Percentiles rank a stretch among this genome's conserved stretches.
These are phyloP conservation scores for Malus sylvestris DNA, from an alignment of 306 rosid genomes.

Conservation along the genomic window DNA sequence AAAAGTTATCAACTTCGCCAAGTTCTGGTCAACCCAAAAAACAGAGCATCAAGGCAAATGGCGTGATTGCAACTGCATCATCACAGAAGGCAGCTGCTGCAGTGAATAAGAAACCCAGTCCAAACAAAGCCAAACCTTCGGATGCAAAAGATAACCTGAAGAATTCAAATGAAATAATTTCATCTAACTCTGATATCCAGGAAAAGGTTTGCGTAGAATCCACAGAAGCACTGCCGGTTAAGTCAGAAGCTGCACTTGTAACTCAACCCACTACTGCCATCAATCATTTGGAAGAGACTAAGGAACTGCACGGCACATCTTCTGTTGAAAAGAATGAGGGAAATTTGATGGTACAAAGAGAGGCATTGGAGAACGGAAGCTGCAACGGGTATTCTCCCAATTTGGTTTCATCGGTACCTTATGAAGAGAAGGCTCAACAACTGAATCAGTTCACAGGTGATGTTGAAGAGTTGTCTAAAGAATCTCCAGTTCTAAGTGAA, in stretches of 20 bases:
- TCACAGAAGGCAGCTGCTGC: constrained; percentile 34
- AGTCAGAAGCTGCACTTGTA: constrained; percentile 18
- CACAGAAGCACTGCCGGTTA: constrained; percentile 27
- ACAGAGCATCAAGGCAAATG: constrained; percentile 42
- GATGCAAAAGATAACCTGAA: constrained; percentile 24
- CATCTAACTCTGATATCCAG: constrained; percentile 26
- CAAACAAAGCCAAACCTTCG: constrained; percentile 49
- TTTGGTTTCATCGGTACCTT: constrained; percentile 15
- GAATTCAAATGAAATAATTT: constrained; percentile 33
- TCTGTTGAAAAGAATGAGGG: constrained; percentile 28
- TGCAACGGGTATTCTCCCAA: constrained; percentile 14
- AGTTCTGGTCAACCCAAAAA: constrained; percentile 44
- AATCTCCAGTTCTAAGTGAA: constrained; percentile 35
- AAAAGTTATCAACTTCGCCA: constrained; percentile 35
- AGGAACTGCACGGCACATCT: constrained; percentile 31
- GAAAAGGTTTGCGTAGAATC: constrained; percentile 30
- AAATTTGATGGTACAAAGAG: constrained; percentile 19
- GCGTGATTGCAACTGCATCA: constrained; percentile 15
- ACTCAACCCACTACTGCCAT: constrained; percentile 23
- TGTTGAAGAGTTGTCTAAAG: constrained; percentile 26
- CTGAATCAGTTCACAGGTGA: constrained; percentile 16
- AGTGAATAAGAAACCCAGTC: constrained; percentile 48
- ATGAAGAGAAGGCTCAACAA: constrained; percentile 18
- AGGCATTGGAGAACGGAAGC: constrained; percentile 14
- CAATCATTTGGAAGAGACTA: constrained; percentile 29